Percentiles rank a stretch among this genome's conserved stretches.
These are phyloP conservation scores for Adansonia madagascariensis DNA, from an alignment of 441 rosid genomes.

Conservation along the genomic window DNA sequence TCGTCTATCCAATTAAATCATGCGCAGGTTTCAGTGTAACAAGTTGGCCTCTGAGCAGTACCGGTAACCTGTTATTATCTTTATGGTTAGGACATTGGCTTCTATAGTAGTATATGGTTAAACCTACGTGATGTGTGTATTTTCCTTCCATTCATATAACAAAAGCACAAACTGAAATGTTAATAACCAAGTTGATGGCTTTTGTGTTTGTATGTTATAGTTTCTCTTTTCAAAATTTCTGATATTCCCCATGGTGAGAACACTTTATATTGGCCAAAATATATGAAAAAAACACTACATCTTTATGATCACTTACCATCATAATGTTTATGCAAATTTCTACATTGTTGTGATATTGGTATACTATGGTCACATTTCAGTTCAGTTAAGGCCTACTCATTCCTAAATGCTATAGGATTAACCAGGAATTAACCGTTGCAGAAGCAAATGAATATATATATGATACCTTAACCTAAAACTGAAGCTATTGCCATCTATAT, in stretches of 20 bases:
- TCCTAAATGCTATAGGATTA: background rate
- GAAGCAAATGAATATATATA: background rate
- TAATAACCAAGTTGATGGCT: background rate
- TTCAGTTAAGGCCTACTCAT: constrained; percentile 13
- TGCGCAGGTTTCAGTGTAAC: constrained; percentile 80
- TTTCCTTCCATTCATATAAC: background rate
- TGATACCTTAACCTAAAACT: background rate
- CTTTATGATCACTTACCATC: background rate
- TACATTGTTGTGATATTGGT: background rate
- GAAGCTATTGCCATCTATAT: background rate
- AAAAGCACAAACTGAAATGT: background rate
- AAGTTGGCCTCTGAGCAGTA: constrained; percentile 80
- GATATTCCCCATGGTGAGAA: background rate
- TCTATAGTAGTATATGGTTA: background rate
- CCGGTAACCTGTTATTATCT: constrained; percentile 55
- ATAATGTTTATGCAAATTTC: constrained; percentile 14
- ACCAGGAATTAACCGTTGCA: background rate
- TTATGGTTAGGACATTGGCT: constrained; percentile 10
- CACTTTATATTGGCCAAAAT: constrained; percentile 1
- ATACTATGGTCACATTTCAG: background rate
- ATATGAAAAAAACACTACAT: background rate
- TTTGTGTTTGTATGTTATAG: constrained; percentile 4
- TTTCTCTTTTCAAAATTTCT: background rate
- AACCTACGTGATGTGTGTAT: background rate
- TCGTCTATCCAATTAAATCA: constrained; percentile 85